Evolutionary conservation across 2,329 filamentous ascomycete species (phyloP).

Genomic region (Verticillium albo-atrum): DNA sequence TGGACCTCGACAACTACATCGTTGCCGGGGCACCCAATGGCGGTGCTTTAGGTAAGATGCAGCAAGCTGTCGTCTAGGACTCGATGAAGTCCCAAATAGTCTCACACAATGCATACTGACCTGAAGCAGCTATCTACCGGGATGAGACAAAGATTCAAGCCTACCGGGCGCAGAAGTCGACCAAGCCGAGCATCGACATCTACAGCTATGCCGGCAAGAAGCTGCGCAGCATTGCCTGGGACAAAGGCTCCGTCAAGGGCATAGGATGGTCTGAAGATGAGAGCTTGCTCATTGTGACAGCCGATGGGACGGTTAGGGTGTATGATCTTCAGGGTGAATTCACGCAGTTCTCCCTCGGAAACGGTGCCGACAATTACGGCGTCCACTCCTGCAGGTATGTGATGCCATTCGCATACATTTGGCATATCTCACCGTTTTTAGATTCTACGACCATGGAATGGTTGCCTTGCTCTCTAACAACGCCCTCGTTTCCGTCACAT

Average conservation of each 20-base stretch:
- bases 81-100: neutral
- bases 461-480: conserved; percentile 90
- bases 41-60: conserved; percentile 76
- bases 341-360: conserved; percentile 85
- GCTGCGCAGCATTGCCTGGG: conserved; percentile 84
- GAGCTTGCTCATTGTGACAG: conserved; percentile 79
- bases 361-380: conserved; percentile 82
- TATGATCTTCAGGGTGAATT: conserved; percentile 95
- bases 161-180: conserved; percentile 65
- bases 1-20: conserved; percentile 93
- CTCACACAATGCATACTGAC: conserved; percentile 15
- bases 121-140: conserved; percentile 69
- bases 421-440: neutral
- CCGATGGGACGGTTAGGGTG: conserved; percentile 85
- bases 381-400: conserved; percentile 71
- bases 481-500: conserved; percentile 76
- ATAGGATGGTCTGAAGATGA: conserved; percentile 97
- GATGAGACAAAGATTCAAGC: conserved; percentile 81
- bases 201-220: conserved; percentile 91
- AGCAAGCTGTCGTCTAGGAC: neutral
- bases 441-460: conserved; percentile 87
- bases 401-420: conserved; percentile 5
- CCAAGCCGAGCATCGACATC: conserved; percentile 85
- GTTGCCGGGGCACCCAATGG: conserved; percentile 89
- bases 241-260: conserved; percentile 83